A percentile compares a stretch with the other conserved stretches of the same genome.
These are phyloP conservation scores for Amaranthus cruentus DNA, from an alignment of 148 eudicot genomes.

Conservation along the genomic window DNA sequence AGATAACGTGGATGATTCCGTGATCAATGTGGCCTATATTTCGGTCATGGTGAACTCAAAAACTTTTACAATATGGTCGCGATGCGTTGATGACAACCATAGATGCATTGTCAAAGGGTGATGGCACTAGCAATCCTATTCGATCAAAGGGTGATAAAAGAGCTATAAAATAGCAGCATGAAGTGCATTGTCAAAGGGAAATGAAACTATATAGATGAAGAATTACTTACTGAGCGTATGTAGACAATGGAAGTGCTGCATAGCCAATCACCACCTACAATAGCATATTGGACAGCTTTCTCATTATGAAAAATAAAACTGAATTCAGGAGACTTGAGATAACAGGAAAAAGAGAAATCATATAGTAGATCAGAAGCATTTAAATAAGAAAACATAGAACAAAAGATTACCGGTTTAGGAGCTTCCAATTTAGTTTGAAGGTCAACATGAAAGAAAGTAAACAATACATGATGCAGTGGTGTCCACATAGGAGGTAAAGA, in stretches of 20 bases:
- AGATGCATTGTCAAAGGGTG: background rate
- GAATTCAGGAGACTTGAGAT: conserved; percentile 1
- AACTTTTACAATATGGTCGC: no score
- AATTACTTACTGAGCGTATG: conserved; percentile 77
- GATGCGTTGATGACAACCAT: background rate
- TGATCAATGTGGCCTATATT: no score
- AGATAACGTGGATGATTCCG: no score
- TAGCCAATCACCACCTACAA: conserved; percentile 93
- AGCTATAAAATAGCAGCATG: background rate
- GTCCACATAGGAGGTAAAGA: conserved; percentile 92
- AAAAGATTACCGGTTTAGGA: conserved; percentile 75
- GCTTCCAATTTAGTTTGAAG: conserved; percentile 97
- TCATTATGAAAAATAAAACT: conserved; percentile 13
- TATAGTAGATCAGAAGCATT: background rate
- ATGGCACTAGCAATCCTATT: background rate
- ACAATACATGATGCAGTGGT: conserved; percentile 85
- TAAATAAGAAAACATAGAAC: background rate
- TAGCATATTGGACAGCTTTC: conserved; percentile 5
- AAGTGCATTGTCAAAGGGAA: background rate
- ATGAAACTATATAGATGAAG: conserved; percentile 15
- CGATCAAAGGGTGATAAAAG: background rate
- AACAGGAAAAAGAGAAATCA: background rate
- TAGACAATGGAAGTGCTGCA: conserved; percentile 77
- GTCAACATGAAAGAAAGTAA: conserved; percentile 93
- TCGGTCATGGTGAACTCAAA: no score